Percentiles rank a stretch among this genome's conserved stretches.
phyloP scores from a whole-genome alignment of 1,284 basidiomycete genomes.

The Macrocystidia cucumis region DNA sequence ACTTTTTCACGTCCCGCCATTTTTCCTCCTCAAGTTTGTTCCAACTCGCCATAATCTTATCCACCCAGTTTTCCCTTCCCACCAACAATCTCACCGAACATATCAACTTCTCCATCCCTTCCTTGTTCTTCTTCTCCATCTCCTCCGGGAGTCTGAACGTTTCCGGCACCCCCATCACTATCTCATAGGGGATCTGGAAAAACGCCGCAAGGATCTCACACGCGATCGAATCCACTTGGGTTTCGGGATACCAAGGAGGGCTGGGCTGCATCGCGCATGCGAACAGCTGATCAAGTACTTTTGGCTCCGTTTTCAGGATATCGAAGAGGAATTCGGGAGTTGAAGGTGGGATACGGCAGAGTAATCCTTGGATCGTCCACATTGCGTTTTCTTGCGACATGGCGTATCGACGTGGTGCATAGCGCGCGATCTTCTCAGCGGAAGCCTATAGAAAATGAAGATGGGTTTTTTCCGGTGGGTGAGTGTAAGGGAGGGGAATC shows the following conservation, averaged over 20 bases:
- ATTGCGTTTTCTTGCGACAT: constrained; percentile 19
- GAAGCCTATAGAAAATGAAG: constrained; percentile 6
- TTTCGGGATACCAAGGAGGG: constrained; percentile 18
- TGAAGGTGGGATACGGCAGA: constrained; percentile 15
- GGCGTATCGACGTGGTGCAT: constrained; percentile 17
- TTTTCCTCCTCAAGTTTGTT: constrained; percentile 13
- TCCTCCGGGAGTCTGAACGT: constrained; percentile 9
- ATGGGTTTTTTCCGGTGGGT: not conserved
- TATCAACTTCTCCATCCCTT: too few relatives aligned
- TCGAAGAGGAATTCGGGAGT: constrained; percentile 15
- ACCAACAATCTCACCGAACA: constrained; percentile 11
- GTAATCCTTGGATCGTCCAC: constrained; percentile 16
- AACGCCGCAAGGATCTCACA: constrained; percentile 13
- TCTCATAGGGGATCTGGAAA: constrained; percentile 12
- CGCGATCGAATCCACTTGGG: constrained; percentile 12
- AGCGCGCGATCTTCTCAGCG: constrained; percentile 10
- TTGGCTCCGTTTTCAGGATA: constrained; percentile 17
- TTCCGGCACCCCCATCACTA: constrained; percentile 14
- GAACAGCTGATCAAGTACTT: constrained; percentile 18
- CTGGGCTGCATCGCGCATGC: constrained; percentile 14
- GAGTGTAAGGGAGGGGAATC: not conserved
- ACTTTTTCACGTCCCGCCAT: constrained; percentile 11
- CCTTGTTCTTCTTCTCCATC: constrained; percentile 10
- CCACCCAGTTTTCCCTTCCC: constrained; percentile 13
- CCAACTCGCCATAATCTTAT: constrained; percentile 12